Base-by-base conservation (phyloP, 345 rosid species). In the Noccaea bulbosa region DNA sequence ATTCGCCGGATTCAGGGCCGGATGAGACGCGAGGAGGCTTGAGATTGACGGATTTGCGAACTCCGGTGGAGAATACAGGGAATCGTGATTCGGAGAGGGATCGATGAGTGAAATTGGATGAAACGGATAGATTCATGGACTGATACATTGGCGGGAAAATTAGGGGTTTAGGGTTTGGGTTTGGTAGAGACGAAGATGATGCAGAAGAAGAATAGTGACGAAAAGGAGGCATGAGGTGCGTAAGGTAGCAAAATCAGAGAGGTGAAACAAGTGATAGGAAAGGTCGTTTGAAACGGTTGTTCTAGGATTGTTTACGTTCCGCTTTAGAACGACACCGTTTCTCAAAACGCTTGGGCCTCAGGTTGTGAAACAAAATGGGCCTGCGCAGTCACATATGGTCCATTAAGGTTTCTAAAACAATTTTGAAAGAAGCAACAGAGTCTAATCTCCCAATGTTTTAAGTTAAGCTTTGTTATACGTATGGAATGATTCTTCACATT, bases 61-160 rank as follows among this genome's bases (percentile, higher is more conserved):
- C 6, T 63, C 41, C 74, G 70, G 73, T 46, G 74, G 75, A 81
- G 73, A 75, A 50, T 59, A 52, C 4, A 43, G 83, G 50, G n/a
- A 45, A 62, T 44, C 53, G 71, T 22, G 75, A 68, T 15, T 75
- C 76, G 65, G 73, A 58, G 71, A 38, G 35, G 22, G 65, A 39
- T 52, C 69, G 74, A 41, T 83, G 84, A 34, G 65, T 56, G 62
- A 84, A 81, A 45, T 38, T 70, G 60, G 89, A 79, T 75, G 78
- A 70, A 49, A 79, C 63, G 6, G 85, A 80, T 46, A 71, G 60
- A 11, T 81, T 80, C 53, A 75, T 48, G 62, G 76, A 78, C 11
- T 77, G 83, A 72, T 83, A 72, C 88, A 87, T 88, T 48, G 82
- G 53, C 41, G 54, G 58, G 30, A 63, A 70, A 78, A 41, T 76